Percentiles rank a stretch among this genome's conserved stretches.
Conservation (phyloP, 169 alveolate species). For the Cryptosporidium ryanae region DNA sequence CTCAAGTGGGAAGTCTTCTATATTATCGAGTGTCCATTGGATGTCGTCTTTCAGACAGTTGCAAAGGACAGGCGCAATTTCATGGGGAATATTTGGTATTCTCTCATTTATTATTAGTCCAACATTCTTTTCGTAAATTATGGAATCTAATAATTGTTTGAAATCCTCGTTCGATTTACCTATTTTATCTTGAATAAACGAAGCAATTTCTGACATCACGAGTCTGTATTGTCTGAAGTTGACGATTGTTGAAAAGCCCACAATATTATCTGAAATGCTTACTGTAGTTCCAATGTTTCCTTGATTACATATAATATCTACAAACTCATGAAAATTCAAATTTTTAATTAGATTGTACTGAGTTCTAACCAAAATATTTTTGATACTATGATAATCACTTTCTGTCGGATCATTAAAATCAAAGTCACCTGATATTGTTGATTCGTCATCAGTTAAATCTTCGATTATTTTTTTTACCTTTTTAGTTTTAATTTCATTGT, state of each 20-base stretch:
- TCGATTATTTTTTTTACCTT: neutral
- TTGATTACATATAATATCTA: constrained; percentile 67
- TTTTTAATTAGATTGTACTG: constrained; percentile 31
- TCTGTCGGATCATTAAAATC: constrained; percentile 58
- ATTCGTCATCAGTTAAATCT: constrained; percentile 22
- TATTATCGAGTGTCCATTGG: constrained; percentile 47
- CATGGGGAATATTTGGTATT: constrained; percentile 35
- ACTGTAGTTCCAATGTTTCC: constrained; percentile 73
- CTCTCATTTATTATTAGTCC: constrained; percentile 54
- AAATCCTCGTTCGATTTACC: constrained; percentile 4
- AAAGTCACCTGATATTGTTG: constrained; percentile 46
- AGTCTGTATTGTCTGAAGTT: constrained; percentile 43
- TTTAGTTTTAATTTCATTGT: neutral
- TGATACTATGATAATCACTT: constrained; percentile 53
- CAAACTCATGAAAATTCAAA: constrained; percentile 44
- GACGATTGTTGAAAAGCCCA: constrained; percentile 52
- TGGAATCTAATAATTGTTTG: constrained; percentile 27
- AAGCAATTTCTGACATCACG: constrained; percentile 6
- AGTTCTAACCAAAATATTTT: constrained; percentile 29
- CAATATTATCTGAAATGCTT: constrained; percentile 30
- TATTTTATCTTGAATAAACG: neutral
- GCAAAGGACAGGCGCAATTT: constrained; percentile 48
- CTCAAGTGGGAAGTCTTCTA: constrained; percentile 23
- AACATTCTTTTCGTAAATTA: constrained; percentile 39
- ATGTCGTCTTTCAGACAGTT: constrained; percentile 39